Evolutionary conservation across 441 rosid genomes (phyloP).

Genomic region (Gossypium trilobum): DNA sequence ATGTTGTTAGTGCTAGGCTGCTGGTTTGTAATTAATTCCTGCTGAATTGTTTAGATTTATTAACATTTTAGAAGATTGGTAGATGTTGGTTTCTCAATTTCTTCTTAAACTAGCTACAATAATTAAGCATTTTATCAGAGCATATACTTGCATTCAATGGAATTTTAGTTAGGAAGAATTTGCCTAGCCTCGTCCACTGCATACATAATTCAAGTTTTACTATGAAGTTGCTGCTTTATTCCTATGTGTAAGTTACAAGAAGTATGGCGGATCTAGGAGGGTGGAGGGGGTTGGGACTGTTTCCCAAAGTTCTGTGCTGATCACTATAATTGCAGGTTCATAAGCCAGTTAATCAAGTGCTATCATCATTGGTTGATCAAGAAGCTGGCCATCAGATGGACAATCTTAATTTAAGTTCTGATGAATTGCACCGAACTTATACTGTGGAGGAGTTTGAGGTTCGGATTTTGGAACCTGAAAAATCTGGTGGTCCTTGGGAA

Average conservation of each 20-base stretch:
- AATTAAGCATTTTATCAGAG: neutral
- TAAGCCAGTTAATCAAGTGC: slow-evolving; percentile 83
- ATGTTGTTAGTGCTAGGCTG: neutral
- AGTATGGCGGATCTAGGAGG: neutral
- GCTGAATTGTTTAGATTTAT: neutral
- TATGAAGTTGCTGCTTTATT: slow-evolving; percentile 1
- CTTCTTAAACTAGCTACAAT: neutral
- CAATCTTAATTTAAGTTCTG: slow-evolving; percentile 66
- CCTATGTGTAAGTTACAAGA: neutral
- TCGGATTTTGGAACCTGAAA: slow-evolving; percentile 83
- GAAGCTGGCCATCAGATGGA: slow-evolving; percentile 92
- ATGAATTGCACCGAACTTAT: slow-evolving; percentile 71
- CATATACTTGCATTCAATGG: neutral
- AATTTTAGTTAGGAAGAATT: neutral
- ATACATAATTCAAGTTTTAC: neutral
- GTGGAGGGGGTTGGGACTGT: neutral
- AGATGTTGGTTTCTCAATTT: slow-evolving; percentile 7
- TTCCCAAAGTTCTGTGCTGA: slow-evolving; percentile 19
- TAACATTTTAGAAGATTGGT: neutral
- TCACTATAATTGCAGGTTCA: slow-evolving; percentile 47
- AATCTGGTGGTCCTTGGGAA: slow-evolving; percentile 88
- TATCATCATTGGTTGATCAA: slow-evolving; percentile 86
- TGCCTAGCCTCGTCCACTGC: neutral
- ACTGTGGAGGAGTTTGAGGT: slow-evolving; percentile 85
- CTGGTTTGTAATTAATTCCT: neutral